phyloP scores from a whole-genome alignment of 164 flowering plant genomes.

The Sedum album region DNA sequence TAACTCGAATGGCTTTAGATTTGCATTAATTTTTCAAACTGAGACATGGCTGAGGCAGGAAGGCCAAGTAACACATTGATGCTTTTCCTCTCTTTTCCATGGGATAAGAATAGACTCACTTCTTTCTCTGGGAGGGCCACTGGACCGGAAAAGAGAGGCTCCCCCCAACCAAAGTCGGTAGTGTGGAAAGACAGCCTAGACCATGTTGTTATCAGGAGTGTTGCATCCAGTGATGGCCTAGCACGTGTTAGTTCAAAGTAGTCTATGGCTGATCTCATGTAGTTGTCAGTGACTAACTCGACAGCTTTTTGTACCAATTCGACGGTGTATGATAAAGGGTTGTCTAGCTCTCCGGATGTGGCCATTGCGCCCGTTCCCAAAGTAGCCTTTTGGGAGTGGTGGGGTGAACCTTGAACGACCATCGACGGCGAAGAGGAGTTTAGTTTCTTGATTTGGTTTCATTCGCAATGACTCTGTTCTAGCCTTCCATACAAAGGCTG shows the following conservation, averaged over 20 bases:
- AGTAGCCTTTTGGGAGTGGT: constrained; percentile 61
- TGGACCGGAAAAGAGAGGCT: constrained; percentile 67
- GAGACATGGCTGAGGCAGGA: constrained; percentile 77
- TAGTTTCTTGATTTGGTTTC: too few species aligned
- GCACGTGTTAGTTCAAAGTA: constrained; percentile 67
- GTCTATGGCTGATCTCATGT: constrained; percentile 84
- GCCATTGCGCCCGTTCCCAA: constrained; percentile 71
- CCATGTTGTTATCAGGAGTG: constrained; percentile 82
- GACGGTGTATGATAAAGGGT: constrained; percentile 49
- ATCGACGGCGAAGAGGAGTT: too few species aligned
- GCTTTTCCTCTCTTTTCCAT: constrained; percentile 59
- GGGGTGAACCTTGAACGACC: constrained; percentile 68
- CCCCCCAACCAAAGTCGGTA: too few species aligned
- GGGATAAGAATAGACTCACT: constrained; percentile 62
- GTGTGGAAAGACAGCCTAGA: constrained; percentile 65
- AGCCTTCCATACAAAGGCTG: too few species aligned
- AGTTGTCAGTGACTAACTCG: constrained; percentile 47
- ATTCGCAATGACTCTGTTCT: too few species aligned
- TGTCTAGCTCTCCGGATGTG: constrained; percentile 48
- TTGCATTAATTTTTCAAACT: constrained; percentile 49
- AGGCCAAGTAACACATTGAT: constrained; percentile 77
- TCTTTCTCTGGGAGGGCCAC: constrained; percentile 84
- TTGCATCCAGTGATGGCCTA: constrained; percentile 68
- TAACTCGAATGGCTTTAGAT: neutral
- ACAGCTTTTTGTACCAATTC: constrained; percentile 56